phyloP scores from a whole-genome alignment of 352 stramenopile genomes.

The Peronospora farinosa region DNA sequence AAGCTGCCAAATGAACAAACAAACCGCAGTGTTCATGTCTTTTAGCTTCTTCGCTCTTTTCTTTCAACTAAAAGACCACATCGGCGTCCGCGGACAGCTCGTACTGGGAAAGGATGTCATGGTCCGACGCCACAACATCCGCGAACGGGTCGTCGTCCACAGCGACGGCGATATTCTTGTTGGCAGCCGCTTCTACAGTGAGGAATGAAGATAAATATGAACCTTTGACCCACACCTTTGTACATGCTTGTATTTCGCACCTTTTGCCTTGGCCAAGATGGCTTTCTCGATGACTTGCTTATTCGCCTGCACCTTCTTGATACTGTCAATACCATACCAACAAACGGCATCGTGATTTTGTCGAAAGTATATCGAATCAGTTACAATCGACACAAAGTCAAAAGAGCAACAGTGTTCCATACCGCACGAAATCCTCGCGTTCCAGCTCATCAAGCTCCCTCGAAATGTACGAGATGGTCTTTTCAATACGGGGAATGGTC shows the following conservation, averaged over 20 bases:
- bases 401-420: conserved; percentile 3
- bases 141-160: conserved; percentile 61
- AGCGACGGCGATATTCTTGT: conserved; percentile 8
- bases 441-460: conserved; percentile 98
- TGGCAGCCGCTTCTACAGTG: conserved; percentile 9
- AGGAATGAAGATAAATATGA: conserved; percentile 3
- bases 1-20: conserved; percentile 5
- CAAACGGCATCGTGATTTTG: background rate
- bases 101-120: conserved; percentile 78
- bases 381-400: background rate
- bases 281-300: conserved; percentile 89
- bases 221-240: background rate
- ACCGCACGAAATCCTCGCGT: conserved; percentile 92
- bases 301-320: conserved; percentile 98
- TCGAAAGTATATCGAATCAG: background rate
- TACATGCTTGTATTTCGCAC: conserved; percentile 17
- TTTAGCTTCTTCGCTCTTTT: background rate
- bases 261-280: conserved; percentile 50
- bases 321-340: conserved; percentile 33
- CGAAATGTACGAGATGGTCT: conserved; percentile 95
- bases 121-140: conserved; percentile 60
- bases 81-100: conserved; percentile 67
- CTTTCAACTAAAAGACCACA: conserved; percentile 62
- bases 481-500: conserved; percentile 97
- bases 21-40: conserved; percentile 2